These are phyloP conservation scores for Lachancea sp. DNA, from an alignment of 805 yeast genomes.

Conservation along the genomic window DNA sequence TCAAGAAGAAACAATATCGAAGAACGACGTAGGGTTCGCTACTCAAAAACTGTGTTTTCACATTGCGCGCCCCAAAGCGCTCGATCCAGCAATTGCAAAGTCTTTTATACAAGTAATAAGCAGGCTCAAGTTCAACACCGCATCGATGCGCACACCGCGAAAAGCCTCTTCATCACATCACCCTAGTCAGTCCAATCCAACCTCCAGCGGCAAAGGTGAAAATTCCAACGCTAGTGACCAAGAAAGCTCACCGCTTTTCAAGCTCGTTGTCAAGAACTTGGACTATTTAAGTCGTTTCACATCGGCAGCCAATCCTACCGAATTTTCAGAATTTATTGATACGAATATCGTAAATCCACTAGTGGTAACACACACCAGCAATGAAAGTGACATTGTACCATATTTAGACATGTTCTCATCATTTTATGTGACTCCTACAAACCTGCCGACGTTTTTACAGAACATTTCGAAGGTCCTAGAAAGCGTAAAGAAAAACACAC, in stretches of 20 bases:
- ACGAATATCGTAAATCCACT: slow-evolving; percentile 20
- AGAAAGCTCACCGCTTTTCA: slow-evolving; percentile 3
- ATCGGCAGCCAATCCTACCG: slow-evolving; percentile 46
- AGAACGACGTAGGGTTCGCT: slow-evolving; percentile 29
- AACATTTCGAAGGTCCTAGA: slow-evolving; percentile 35
- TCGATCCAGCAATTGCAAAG: slow-evolving; percentile 25
- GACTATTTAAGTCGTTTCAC: slow-evolving; percentile 40
- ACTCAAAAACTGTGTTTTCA: slow-evolving; percentile 33
- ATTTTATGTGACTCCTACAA: slow-evolving; percentile 36
- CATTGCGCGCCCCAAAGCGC: slow-evolving; percentile 29
- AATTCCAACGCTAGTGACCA: not conserved
- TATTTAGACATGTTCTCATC: slow-evolving; percentile 43
- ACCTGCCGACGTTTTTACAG: slow-evolving; percentile 35
- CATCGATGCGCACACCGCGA: slow-evolving; percentile 30
- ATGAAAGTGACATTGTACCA: slow-evolving; percentile 37
- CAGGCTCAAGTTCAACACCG: slow-evolving; percentile 30
- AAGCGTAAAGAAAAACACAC: slow-evolving; percentile 38
- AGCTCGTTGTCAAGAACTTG: slow-evolving; percentile 34
- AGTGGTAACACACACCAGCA: slow-evolving; percentile 31
- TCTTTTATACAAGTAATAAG: slow-evolving; percentile 28
- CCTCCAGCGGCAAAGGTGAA: not conserved
- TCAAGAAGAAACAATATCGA: slow-evolving; percentile 18
- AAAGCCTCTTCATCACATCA: slow-evolving; percentile 22
- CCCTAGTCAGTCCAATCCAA: slow-evolving; percentile 4
- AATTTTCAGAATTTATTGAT: slow-evolving; percentile 34